phyloP scores from a whole-genome alignment of 1,284 basidiomycete genomes.

The Athelia sp. region DNA sequence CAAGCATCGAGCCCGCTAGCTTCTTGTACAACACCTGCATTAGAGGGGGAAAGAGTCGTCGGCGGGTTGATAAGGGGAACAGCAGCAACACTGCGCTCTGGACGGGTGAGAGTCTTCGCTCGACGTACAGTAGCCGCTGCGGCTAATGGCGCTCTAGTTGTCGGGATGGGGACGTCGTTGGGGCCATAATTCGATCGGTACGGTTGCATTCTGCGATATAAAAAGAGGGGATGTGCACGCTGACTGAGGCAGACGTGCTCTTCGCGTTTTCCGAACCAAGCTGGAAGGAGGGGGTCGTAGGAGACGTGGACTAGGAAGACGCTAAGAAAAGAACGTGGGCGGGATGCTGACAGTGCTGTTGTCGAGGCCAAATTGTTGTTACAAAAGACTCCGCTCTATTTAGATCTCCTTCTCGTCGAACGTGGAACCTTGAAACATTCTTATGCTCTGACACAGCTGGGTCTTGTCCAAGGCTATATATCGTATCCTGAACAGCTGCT shows the following conservation, averaged over 20 bases:
- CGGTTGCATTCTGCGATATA: constrained; percentile 38
- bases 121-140: constrained; percentile 65
- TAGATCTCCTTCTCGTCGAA: too few relatives aligned
- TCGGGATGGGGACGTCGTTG: constrained; percentile 66
- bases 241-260: neutral
- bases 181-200: constrained; percentile 50
- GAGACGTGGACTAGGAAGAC: neutral
- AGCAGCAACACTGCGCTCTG: constrained; percentile 90
- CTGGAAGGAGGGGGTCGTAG: neutral
- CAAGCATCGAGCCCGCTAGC: constrained; percentile 66
- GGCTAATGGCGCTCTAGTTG: constrained; percentile 49
- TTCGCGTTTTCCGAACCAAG: neutral
- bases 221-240: neutral
- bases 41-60: constrained; percentile 33
- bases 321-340: neutral
- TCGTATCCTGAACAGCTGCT: too few relatives aligned
- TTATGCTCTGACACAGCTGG: too few relatives aligned
- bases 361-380: too few relatives aligned
- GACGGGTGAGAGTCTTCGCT: constrained; percentile 93
- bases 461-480: too few relatives aligned
- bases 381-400: too few relatives aligned
- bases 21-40: constrained; percentile 26
- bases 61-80: constrained; percentile 88
- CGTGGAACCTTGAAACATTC: too few relatives aligned
- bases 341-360: too few relatives aligned